Conservation (phyloP, 208 protist genomes). For the Leishmania tarentolae region DNA sequence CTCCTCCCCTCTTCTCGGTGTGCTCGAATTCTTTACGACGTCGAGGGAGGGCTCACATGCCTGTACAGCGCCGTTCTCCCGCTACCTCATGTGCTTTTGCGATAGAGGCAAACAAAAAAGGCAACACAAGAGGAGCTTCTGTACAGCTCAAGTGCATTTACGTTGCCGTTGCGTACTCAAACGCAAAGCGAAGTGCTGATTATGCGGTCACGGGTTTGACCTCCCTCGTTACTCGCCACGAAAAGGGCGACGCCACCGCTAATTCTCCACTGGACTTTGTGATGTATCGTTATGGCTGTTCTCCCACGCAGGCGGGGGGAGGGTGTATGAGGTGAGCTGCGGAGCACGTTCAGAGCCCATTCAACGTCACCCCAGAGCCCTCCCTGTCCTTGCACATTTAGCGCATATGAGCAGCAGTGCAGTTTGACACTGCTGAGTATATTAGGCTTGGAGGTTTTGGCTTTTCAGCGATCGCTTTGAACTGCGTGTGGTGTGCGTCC, state of each 20-base stretch:
- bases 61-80: background rate
- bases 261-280: background rate
- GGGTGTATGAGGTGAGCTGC: background rate
- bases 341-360: background rate
- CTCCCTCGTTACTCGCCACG: background rate
- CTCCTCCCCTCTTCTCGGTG: constrained; percentile 28
- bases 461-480: too few relatives aligned
- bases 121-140: background rate
- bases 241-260: background rate
- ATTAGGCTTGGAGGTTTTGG: too few relatives aligned
- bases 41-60: constrained; percentile 13
- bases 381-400: background rate
- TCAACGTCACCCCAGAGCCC: too few relatives aligned
- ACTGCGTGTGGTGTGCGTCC: background rate
- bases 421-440: background rate
- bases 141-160: background rate
- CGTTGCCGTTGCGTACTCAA: background rate
- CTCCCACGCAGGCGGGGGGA: too few relatives aligned
- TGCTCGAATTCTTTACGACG: constrained; percentile 55
- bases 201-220: background rate
- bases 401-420: background rate
- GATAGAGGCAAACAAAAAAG: background rate
- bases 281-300: background rate
- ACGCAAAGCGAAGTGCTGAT: background rate
- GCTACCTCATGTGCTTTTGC: background rate